A percentile compares a stretch with the other conserved stretches of the same genome.
phyloP scores from a whole-genome alignment of 495 filamentous ascomycete genomes.

The Rhypophila decipiens region DNA sequence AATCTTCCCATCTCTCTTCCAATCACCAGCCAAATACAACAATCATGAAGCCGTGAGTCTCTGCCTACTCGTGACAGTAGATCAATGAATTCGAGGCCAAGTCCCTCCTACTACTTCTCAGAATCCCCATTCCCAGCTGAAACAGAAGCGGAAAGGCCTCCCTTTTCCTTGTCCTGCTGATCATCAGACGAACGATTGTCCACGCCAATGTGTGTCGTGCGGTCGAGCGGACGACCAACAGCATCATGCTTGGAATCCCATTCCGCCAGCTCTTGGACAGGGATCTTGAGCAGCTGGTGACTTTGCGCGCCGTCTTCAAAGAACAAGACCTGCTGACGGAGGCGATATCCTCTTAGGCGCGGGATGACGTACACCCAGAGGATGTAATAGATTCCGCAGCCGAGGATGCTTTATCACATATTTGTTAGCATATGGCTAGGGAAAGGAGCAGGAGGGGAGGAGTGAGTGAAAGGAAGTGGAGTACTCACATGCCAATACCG shows the following conservation, averaged over 20 bases:
- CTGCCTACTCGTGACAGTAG: no score
- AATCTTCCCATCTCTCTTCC: no score
- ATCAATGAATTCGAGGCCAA: no score
- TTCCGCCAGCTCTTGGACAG: constrained; percentile 34
- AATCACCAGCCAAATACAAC: no score
- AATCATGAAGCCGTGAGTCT: no score
- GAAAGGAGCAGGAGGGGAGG: background rate
- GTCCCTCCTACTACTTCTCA: no score
- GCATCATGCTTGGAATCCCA: constrained; percentile 57
- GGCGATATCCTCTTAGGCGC: constrained; percentile 40
- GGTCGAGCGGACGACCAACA: constrained; percentile 26
- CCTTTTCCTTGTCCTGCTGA: no score
- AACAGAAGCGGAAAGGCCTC: no score
- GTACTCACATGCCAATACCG: constrained; percentile 50
- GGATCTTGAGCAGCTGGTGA: constrained; percentile 52
- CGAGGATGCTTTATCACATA: constrained; percentile 33
- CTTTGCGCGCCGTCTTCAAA: constrained; percentile 43
- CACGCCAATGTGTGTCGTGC: background rate
- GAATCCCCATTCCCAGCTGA: no score
- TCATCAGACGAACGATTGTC: no score
- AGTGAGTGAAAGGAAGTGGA: background rate
- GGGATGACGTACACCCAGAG: constrained; percentile 51
- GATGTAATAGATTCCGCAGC: constrained; percentile 51
- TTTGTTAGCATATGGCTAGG: background rate
- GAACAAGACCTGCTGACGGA: constrained; percentile 47